Evolutionary conservation across 179 eudicot genomes (phyloP), one percentile per base, ranked within the genome.

Genomic region (Drosera spatulata): DNA sequence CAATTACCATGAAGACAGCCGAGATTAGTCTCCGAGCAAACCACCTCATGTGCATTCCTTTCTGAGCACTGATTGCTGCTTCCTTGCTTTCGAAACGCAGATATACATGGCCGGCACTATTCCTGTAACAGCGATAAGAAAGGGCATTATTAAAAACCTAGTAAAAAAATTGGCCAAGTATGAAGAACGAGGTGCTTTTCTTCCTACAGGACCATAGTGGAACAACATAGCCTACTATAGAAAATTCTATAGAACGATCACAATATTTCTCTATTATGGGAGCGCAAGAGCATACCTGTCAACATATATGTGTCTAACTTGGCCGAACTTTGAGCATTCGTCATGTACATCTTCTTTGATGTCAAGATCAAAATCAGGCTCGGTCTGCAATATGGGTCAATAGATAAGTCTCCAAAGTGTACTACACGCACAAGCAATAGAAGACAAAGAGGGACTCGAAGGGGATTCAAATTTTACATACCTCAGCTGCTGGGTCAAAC

Each of bases 1-100:
- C 51, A 41, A 66, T 82, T 83, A 88, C 96, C 96, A 85, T 73
- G 74, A 73, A 88, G 56, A 85, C 56, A 5, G 96, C 96, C 10
- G 93, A 75, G 40, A 88, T 88, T 65, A 73, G 70, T 77, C 85
- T 85, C 33, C 89, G 85, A 51, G 96, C 96, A 66, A 88, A 88
- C 96, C 96, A 88, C 71, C 96, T 73, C 76, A 77, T 66, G 62
- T 88, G 96, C 96, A 88, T 83, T 54, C 80, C 85, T 56, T 67
- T 73, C 66, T 88, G 96, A 63, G 96, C 96, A n/a, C 73, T 74
- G 64, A 79, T 41, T n/a, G 96, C 91, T 56, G 68, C 89, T 69
- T 81, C 96, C 63, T 71, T 80, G 66, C 63, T 81, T 14, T 79
- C 82, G 57, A 83, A 88, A 50, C 89, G 81, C 61, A 88, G 61